Evolutionary conservation across 2,329 filamentous ascomycete genomes (phyloP).

Genomic region (Ophiostoma tasmaniense): DNA sequence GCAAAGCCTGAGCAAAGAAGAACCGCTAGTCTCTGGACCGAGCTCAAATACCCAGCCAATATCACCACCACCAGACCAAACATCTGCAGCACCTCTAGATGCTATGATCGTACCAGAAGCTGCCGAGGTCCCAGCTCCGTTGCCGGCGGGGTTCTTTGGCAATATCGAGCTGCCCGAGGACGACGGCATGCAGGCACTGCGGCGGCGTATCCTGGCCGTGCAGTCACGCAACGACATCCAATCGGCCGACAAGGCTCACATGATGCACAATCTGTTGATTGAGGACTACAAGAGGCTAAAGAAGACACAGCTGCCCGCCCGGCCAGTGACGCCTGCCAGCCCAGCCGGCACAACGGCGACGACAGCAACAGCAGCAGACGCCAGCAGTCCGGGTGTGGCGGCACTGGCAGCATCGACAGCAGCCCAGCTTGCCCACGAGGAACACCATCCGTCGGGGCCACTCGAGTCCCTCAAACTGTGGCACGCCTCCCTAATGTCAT

Average conservation of each 20-base stretch:
- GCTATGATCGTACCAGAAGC: background rate
- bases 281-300: slow-evolving; percentile 53
- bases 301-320: slow-evolving; percentile 20
- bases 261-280: slow-evolving; percentile 63
- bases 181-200: slow-evolving; percentile 64
- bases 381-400: slow-evolving; percentile 27
- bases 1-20: background rate
- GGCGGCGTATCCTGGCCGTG: slow-evolving; percentile 60
- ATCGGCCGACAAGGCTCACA: slow-evolving; percentile 56
- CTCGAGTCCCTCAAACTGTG: slow-evolving; percentile 51
- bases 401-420: background rate
- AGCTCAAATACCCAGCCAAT: background rate
- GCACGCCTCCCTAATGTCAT: slow-evolving; percentile 34
- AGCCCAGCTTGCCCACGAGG: background rate
- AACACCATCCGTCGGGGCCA: slow-evolving; percentile 27
- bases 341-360: slow-evolving; percentile 12
- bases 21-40: background rate
- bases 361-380: slow-evolving; percentile 25
- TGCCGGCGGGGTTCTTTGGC: slow-evolving; percentile 21
- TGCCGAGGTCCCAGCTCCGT: background rate
- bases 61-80: background rate
- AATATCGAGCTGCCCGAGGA: slow-evolving; percentile 55
- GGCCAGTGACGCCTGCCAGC: slow-evolving; percentile 24
- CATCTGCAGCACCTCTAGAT: background rate
- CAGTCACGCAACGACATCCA: slow-evolving; percentile 52